Percentiles rank a stretch among this genome's conserved stretches.
phyloP scores from a whole-genome alignment of 148 eudicot genomes.

The Rhododendron kiyosumense region DNA sequence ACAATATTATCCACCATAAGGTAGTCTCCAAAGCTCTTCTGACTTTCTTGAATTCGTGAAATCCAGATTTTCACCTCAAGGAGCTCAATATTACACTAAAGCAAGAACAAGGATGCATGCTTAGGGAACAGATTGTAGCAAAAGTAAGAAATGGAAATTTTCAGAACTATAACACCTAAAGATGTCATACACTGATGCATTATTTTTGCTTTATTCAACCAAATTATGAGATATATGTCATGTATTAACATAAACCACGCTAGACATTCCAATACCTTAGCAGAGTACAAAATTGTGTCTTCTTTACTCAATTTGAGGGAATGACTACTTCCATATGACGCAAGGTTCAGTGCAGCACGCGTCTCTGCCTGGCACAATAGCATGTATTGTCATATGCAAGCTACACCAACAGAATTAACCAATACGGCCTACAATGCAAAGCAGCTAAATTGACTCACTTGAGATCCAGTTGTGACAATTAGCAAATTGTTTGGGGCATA shows the following conservation, averaged over 20 bases:
- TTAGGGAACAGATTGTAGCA: neutral
- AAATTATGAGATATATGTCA: neutral
- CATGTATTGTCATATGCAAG: constrained; percentile 28
- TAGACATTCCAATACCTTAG: constrained; percentile 52
- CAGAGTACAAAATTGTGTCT: constrained; percentile 86
- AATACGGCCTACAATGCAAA: neutral
- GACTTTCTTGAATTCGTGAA: neutral
- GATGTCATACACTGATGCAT: neutral
- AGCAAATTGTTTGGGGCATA: constrained; percentile 94
- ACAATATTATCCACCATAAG: neutral
- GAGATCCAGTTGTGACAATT: constrained; percentile 97
- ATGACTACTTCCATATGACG: constrained; percentile 92
- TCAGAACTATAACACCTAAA: neutral
- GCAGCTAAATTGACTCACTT: constrained; percentile 56
- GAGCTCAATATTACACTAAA: neutral
- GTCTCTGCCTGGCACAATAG: constrained; percentile 92
- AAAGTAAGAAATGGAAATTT: neutral
- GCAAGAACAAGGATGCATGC: neutral
- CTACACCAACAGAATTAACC: neutral
- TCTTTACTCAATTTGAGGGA: constrained; percentile 92
- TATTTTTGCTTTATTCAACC: neutral
- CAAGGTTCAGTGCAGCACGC: constrained; percentile 99
- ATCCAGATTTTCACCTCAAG: constrained; percentile 1
- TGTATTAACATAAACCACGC: neutral
- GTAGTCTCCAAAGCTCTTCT: neutral